Conservation (phyloP, 495 filamentous ascomycete species). For the Penicillium diatomitis region DNA sequence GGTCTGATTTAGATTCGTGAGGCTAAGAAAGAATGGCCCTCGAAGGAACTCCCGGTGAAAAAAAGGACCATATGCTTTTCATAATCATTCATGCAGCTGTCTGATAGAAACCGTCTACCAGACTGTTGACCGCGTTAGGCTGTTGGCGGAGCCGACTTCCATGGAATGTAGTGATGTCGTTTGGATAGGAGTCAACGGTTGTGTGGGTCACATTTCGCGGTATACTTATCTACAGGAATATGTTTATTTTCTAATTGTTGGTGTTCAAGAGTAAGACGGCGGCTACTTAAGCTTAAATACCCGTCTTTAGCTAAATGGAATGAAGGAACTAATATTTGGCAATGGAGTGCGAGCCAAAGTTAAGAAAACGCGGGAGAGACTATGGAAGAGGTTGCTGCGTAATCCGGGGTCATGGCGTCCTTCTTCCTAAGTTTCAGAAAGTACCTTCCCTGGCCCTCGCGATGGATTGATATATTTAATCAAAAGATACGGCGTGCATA, state of each 20-base stretch:
- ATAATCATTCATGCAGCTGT: slow-evolving; percentile 14
- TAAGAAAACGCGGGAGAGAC: slow-evolving; percentile 21
- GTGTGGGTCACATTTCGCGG: slow-evolving; percentile 20
- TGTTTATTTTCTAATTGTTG: slow-evolving; percentile 27
- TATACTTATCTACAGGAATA: slow-evolving; percentile 26
- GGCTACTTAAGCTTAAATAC: slow-evolving; percentile 16
- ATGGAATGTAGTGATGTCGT: slow-evolving; percentile 21
- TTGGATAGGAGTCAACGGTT: slow-evolving; percentile 24
- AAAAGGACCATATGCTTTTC: too few species aligned
- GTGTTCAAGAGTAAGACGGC: slow-evolving; percentile 19
- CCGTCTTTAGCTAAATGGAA: too few species aligned
- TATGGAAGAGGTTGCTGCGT: slow-evolving; percentile 21
- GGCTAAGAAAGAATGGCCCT: too few species aligned
- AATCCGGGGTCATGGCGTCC: slow-evolving; percentile 8
- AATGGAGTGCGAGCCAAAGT: slow-evolving; percentile 13
- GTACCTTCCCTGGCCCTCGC: slow-evolving; percentile 20
- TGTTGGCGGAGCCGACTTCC: slow-evolving; percentile 17
- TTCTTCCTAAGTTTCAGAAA: slow-evolving; percentile 24
- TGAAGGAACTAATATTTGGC: slow-evolving; percentile 21
- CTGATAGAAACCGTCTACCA: slow-evolving; percentile 18
- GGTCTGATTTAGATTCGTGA: too few species aligned
- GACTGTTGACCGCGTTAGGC: slow-evolving; percentile 15
- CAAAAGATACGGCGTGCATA: slow-evolving; percentile 21
- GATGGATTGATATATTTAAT: slow-evolving; percentile 23
- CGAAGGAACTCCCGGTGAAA: too few species aligned